Conservation (phyloP, 495 filamentous ascomycete species). For the Podospora australis region DNA sequence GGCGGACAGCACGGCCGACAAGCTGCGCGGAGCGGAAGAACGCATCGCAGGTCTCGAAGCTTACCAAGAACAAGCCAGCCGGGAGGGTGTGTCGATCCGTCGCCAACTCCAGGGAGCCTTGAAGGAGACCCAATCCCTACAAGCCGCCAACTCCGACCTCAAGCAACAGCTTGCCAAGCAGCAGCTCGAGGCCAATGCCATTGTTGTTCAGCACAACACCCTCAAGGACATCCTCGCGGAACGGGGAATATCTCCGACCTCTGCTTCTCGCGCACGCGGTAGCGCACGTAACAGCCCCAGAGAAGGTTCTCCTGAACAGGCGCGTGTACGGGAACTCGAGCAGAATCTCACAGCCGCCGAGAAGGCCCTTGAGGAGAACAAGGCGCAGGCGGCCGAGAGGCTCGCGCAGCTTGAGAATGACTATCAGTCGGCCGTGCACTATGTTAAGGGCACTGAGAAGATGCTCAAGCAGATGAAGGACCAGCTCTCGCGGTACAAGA, state of each 20-base stretch:
- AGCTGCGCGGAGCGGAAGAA: slow-evolving; percentile 86
- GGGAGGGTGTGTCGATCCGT: slow-evolving; percentile 82
- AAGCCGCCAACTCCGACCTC: slow-evolving; percentile 69
- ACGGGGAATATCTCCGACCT: slow-evolving; percentile 68
- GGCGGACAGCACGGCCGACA: slow-evolving; percentile 83
- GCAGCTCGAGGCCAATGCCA: slow-evolving; percentile 81
- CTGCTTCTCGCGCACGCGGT: slow-evolving; percentile 39
- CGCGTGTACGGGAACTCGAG: slow-evolving; percentile 81
- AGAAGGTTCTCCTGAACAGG: slow-evolving; percentile 75
- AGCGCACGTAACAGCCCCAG: slow-evolving; percentile 47
- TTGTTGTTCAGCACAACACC: slow-evolving; percentile 83
- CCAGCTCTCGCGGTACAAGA: slow-evolving; percentile 82
- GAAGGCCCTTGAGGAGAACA: slow-evolving; percentile 78
- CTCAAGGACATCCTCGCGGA: slow-evolving; percentile 89
- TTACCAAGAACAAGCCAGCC: slow-evolving; percentile 92
- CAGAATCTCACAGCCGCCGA: slow-evolving; percentile 74
- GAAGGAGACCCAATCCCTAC: slow-evolving; percentile 69
- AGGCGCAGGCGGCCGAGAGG: slow-evolving; percentile 75
- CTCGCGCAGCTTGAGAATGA: slow-evolving; percentile 89
- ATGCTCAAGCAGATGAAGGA: slow-evolving; percentile 99
- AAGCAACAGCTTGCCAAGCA: slow-evolving; percentile 72
- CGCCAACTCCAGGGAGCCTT: slow-evolving; percentile 79
- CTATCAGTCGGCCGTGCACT: slow-evolving; percentile 98
- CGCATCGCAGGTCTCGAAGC: slow-evolving; percentile 92
- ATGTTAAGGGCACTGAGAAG: slow-evolving; percentile 97